Percentiles rank a stretch among this genome's conserved stretches.
These are phyloP conservation scores for Lumnitzera racemosa DNA, from an alignment of 345 rosid genomes.

Conservation along the genomic window DNA sequence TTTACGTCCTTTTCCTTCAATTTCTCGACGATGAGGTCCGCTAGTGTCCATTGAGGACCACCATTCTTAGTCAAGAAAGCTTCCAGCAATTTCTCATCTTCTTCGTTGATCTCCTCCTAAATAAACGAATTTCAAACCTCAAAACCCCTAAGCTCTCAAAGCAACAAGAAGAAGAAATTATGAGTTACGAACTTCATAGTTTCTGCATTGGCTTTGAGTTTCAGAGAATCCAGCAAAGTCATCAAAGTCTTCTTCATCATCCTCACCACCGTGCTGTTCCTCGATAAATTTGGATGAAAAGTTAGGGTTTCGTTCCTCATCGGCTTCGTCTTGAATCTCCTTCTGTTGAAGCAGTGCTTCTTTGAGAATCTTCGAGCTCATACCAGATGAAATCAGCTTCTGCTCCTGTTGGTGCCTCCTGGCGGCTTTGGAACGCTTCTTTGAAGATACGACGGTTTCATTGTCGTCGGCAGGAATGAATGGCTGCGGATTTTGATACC, in stretches of 20 bases:
- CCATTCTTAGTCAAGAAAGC: slow-evolving; percentile 66
- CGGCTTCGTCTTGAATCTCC: slow-evolving; percentile 67
- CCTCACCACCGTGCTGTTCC: slow-evolving; percentile 20
- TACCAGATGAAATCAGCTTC: slow-evolving; percentile 58
- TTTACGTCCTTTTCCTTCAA: slow-evolving; percentile 51
- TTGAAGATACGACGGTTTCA: slow-evolving; percentile 29
- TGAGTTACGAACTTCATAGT: slow-evolving; percentile 34
- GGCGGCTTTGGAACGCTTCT: slow-evolving; percentile 54
- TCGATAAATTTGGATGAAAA: slow-evolving; percentile 28
- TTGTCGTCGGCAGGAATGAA: slow-evolving; percentile 45
- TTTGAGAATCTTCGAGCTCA: slow-evolving; percentile 79
- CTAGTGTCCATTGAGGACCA: slow-evolving; percentile 62
- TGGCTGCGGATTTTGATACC: slow-evolving; percentile 59
- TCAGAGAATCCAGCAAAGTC: slow-evolving; percentile 57
- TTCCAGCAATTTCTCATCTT: slow-evolving; percentile 77
- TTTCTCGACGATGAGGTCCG: slow-evolving; percentile 64
- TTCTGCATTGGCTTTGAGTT: slow-evolving; percentile 46
- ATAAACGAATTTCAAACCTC: not conserved
- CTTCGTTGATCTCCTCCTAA: slow-evolving; percentile 71
- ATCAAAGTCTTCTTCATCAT: slow-evolving; percentile 51
- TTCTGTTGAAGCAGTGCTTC: slow-evolving; percentile 77
- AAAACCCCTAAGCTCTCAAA: not conserved
- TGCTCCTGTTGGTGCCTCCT: slow-evolving; percentile 57
- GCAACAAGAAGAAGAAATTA: not conserved
- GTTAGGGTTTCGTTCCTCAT: slow-evolving; percentile 22